Conservation (phyloP, 768 basidiomycete species). For the Calocybe cyanea region DNA sequence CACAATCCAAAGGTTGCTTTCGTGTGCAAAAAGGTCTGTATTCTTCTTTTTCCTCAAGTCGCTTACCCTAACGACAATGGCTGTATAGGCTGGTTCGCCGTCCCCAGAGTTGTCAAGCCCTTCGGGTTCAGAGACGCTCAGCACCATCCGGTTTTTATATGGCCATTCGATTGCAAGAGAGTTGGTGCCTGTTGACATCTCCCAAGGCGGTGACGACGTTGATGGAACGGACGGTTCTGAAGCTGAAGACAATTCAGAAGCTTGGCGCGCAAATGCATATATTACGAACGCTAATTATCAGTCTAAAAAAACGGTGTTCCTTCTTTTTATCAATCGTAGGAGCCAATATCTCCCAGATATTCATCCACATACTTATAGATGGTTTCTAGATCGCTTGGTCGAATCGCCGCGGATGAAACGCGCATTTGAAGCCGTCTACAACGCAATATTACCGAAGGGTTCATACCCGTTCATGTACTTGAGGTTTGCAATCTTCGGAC, state of each 20-base stretch:
- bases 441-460: slow-evolving; percentile 83
- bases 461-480: slow-evolving; percentile 89
- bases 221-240: slow-evolving; percentile 27
- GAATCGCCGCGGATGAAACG: slow-evolving; percentile 85
- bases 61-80: neutral
- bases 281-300: slow-evolving; percentile 89
- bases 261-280: slow-evolving; percentile 72
- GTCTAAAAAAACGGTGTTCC: slow-evolving; percentile 77
- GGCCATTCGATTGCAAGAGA: slow-evolving; percentile 79
- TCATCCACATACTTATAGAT: neutral
- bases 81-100: slow-evolving; percentile 58
- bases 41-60: neutral
- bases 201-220: slow-evolving; percentile 20
- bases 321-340: slow-evolving; percentile 95
- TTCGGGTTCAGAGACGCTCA: slow-evolving; percentile 54
- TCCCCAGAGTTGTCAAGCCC: slow-evolving; percentile 83
- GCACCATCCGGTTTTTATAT: slow-evolving; percentile 79
- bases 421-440: slow-evolving; percentile 85
- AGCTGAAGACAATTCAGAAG: slow-evolving; percentile 35
- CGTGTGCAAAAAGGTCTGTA: slow-evolving; percentile 81
- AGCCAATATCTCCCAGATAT: slow-evolving; percentile 3
- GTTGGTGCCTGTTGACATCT: slow-evolving; percentile 46
- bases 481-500: slow-evolving; percentile 49
- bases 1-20: slow-evolving; percentile 91
- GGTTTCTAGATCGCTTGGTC: slow-evolving; percentile 75